Base-by-base conservation (phyloP, 768 basidiomycete species). In the Rhodosporidiobolus sp. region DNA sequence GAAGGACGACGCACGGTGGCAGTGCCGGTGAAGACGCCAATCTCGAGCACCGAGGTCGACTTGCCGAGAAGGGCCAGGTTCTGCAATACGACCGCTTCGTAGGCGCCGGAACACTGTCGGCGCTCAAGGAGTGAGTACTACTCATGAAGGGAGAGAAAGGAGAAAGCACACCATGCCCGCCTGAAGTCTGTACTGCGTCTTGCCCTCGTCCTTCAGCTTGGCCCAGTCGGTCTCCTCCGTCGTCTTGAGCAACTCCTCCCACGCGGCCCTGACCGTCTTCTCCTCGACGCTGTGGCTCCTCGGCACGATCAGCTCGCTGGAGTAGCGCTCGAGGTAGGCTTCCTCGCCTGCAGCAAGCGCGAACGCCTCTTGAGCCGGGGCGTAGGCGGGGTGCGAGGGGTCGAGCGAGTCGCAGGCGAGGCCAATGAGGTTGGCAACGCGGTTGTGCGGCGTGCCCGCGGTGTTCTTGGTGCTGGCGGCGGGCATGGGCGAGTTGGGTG, bases 1-100 rank as follows among this genome's bases (percentile, higher is more conserved):
- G 19, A 8, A 38, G 11, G 28, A n/a, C 2, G 4, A 50, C 67
- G 43, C 11, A 71, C 64, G 1, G 71, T 72, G 0, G 71, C 61
- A 0, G 71, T 72, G 5, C 71, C 71, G 32, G 77, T 76, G 57
- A 77, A 77, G 26, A 76, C 65, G 28, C 77, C 77, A 45, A 76
- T 76, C 52, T 76, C 74, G 50, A 77, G 69, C 19, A 73, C 59
- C 14, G 60, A n/a, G 53, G 35, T 72, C 20, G 74, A 56, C 50
- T 63, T 59, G 30, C 54, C 30, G 58, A 69, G 58, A 0, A 69
- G 65, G 6, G 74, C 72, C 17, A 77, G 54, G 43, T 73, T 53
- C 43, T 74, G 71, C 14, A 77, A 32, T 5, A 73, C 53, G 34
- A 64, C 66, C 4, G 77, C 74, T 63, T 77, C 77, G 60, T 69